Conservation (phyloP, 345 rosid species). For the Moricandia moricandioides region DNA sequence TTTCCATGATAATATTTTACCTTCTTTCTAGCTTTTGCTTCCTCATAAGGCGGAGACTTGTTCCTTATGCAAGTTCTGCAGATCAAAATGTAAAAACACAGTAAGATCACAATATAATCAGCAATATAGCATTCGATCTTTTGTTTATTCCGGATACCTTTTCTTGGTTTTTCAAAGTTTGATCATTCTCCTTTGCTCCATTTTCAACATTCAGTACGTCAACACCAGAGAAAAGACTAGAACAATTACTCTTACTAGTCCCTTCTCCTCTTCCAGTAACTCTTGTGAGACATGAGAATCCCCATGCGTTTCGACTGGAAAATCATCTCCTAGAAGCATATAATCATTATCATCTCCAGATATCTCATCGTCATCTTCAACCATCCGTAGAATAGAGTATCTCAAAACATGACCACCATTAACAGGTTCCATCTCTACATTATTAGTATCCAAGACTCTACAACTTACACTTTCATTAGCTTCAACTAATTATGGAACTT, state of each 20-base stretch:
- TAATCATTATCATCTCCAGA: slow-evolving; percentile 41
- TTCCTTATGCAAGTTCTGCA: slow-evolving; percentile 41
- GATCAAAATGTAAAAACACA: not conserved
- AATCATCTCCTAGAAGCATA: slow-evolving; percentile 32
- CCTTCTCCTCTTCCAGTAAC: slow-evolving; percentile 15
- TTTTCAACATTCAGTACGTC: too few relatives aligned
- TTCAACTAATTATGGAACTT: slow-evolving; percentile 10
- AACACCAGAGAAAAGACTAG: not conserved
- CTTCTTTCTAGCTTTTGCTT: slow-evolving; percentile 63
- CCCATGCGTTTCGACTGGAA: slow-evolving; percentile 27
- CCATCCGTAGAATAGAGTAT: slow-evolving; percentile 11
- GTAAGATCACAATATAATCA: not conserved
- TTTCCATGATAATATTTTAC: slow-evolving; percentile 25
- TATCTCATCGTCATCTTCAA: too few relatives aligned
- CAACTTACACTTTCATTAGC: slow-evolving; percentile 23
- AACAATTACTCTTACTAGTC: not conserved
- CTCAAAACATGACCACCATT: slow-evolving; percentile 13
- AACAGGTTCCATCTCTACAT: slow-evolving; percentile 34
- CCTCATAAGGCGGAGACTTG: slow-evolving; percentile 43
- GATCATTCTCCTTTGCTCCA: slow-evolving; percentile 26
- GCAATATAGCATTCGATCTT: not conserved
- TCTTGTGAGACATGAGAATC: slow-evolving; percentile 35
- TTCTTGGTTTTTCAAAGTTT: slow-evolving; percentile 31
- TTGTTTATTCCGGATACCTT: slow-evolving; percentile 37
- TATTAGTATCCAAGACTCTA: slow-evolving; percentile 18